phyloP scores from a whole-genome alignment of 345 rosid species.

The Cardamine occulta region DNA sequence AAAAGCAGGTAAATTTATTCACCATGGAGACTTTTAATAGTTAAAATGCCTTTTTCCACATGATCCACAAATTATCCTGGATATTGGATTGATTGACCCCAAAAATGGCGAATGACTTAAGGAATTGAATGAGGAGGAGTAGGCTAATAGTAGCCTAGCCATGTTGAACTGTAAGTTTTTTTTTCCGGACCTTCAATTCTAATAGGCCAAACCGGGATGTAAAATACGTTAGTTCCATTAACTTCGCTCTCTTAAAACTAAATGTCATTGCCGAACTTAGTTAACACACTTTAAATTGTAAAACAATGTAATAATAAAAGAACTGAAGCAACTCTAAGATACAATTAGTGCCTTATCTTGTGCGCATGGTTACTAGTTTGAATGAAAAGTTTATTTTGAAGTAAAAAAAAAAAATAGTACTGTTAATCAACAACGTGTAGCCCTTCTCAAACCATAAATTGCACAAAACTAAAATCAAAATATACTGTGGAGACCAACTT shows the following conservation, averaged over 20 bases:
- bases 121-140: neutral
- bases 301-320: neutral
- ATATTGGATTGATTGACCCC: conserved; percentile 12
- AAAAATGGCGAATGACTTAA: conserved; percentile 12
- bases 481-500: neutral
- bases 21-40: neutral
- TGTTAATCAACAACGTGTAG: neutral
- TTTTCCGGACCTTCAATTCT: neutral
- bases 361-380: no score
- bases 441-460: neutral
- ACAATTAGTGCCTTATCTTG: no score
- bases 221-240: neutral
- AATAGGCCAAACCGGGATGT: neutral
- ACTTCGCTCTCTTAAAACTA: no score
- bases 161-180: neutral
- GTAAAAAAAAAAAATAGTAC: no score
- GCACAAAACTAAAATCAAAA: neutral
- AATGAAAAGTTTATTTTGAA: no score
- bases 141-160: neutral
- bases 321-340: neutral
- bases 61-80: neutral
- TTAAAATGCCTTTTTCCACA: neutral
- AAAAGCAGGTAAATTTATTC: neutral
- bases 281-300: neutral
- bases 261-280: neutral